Percentiles rank a stretch among this genome's conserved stretches.
Conservation (phyloP, 2,329 filamentous ascomycete genomes). For the Cladosporium austrohemisphaericum region DNA sequence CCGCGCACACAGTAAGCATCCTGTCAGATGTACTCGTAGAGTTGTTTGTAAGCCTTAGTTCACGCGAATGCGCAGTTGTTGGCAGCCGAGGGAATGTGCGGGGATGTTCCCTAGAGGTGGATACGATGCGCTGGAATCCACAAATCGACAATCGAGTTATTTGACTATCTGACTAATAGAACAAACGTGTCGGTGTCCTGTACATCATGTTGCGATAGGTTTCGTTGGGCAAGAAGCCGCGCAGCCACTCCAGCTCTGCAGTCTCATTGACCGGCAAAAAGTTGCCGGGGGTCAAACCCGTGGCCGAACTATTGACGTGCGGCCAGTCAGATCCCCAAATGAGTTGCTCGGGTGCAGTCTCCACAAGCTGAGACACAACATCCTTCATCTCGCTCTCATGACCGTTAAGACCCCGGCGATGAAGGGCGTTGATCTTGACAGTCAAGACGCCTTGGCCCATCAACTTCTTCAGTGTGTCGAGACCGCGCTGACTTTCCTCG, state of each 20-base stretch:
- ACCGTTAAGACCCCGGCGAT: not conserved
- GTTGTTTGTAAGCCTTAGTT: no score
- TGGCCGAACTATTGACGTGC: not conserved
- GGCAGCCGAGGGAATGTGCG: no score
- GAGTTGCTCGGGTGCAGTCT: not conserved
- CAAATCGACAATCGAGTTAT: no score
- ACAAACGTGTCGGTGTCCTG: not conserved
- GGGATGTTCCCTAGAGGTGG: no score
- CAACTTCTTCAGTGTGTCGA: not conserved
- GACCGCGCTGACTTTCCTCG: not conserved
- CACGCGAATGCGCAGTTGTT: no score
- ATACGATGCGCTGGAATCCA: no score
- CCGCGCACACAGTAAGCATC: no score
- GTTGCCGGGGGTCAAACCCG: not conserved
- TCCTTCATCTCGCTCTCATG: not conserved
- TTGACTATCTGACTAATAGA: no score
- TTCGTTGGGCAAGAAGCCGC: not conserved
- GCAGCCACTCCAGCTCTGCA: not conserved
- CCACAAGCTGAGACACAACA: not conserved
- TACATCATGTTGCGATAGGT: not conserved
- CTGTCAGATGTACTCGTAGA: no score
- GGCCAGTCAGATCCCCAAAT: conserved; percentile 8
- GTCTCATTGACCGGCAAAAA: not conserved
- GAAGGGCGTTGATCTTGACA: conserved; percentile 1
- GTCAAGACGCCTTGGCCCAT: not conserved